Evolutionary conservation across 192 early-diverging fungal species (phyloP).

Genomic region (Backusella macrospora): DNA sequence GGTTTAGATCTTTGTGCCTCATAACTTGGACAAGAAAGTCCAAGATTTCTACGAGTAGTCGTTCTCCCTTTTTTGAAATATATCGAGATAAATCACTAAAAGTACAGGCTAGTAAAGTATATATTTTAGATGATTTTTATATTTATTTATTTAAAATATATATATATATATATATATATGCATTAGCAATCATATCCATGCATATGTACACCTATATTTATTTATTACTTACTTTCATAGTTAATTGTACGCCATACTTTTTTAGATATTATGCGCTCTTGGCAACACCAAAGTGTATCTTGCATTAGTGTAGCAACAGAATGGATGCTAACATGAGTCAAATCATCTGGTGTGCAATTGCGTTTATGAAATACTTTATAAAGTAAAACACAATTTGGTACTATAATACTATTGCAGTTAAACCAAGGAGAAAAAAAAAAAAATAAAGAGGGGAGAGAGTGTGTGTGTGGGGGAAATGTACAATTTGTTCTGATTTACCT

Average conservation of each 20-base stretch:
- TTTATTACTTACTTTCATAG: conserved; percentile 37
- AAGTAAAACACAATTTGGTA: conserved; percentile 34
- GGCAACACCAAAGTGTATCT: conserved; percentile 37
- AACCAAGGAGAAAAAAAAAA: neutral
- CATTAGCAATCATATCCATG: conserved; percentile 12
- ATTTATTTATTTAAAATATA: neutral
- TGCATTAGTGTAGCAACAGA: conserved; percentile 37
- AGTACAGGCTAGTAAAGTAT: conserved; percentile 31
- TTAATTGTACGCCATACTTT: conserved; percentile 39
- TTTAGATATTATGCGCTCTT: conserved; percentile 35
- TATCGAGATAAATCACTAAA: conserved; percentile 22
- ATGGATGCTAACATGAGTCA: conserved; percentile 30
- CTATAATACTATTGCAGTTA: conserved; percentile 13
- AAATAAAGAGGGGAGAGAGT: neutral
- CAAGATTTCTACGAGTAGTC: conserved; percentile 31
- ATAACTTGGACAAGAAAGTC: conserved; percentile 38
- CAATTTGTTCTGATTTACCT: conserved; percentile 20
- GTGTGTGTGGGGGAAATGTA: neutral
- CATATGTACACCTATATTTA: neutral
- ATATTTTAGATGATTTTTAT: neutral
- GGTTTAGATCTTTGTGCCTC: conserved; percentile 31
- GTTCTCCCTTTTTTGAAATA: conserved; percentile 20
- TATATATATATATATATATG: neutral
- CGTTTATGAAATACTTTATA: conserved; percentile 33
- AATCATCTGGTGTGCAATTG: conserved; percentile 27